These are phyloP conservation scores for Casuarina equisetifolia DNA, from an alignment of 306 rosid species.

Conservation along the genomic window DNA sequence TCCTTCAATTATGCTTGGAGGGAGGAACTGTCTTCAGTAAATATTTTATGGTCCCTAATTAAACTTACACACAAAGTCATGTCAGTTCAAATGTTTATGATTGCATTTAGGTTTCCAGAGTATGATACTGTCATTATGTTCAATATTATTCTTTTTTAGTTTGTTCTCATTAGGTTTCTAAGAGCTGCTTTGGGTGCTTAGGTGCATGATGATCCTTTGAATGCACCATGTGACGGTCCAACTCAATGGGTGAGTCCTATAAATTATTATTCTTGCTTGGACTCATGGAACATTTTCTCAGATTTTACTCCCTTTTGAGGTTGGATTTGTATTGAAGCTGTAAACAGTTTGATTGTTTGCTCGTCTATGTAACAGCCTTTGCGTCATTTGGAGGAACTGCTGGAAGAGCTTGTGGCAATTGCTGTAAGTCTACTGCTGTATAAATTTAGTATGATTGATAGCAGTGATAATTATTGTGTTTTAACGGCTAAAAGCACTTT, in stretches of 20 bases:
- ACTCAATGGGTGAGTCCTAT: slow-evolving; percentile 86
- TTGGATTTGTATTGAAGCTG: slow-evolving; percentile 7
- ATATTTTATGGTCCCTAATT: neutral
- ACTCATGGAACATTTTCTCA: slow-evolving; percentile 15
- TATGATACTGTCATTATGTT: neutral
- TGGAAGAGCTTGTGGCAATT: slow-evolving; percentile 90
- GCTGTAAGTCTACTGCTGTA: slow-evolving; percentile 65
- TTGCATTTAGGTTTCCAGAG: neutral
- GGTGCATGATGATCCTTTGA: slow-evolving; percentile 96
- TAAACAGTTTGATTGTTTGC: slow-evolving; percentile 11
- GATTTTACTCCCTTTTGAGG: slow-evolving; percentile 7
- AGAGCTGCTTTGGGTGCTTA: slow-evolving; percentile 33
- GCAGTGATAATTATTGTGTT: neutral
- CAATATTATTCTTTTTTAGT: neutral
- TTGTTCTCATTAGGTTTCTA: slow-evolving; percentile 23
- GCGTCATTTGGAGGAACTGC: slow-evolving; percentile 90
- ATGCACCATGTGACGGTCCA: slow-evolving; percentile 96
- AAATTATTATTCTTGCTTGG: slow-evolving; percentile 6
- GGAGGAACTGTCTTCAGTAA: neutral
- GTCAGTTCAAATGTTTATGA: neutral
- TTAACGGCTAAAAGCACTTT: neutral
- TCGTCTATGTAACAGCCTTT: slow-evolving; percentile 60
- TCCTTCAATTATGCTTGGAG: neutral
- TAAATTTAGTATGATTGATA: neutral
- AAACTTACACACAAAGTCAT: too few species aligned